Conservation (phyloP, 1,284 basidiomycete genomes). For the Heterobasidion irregulare region DNA sequence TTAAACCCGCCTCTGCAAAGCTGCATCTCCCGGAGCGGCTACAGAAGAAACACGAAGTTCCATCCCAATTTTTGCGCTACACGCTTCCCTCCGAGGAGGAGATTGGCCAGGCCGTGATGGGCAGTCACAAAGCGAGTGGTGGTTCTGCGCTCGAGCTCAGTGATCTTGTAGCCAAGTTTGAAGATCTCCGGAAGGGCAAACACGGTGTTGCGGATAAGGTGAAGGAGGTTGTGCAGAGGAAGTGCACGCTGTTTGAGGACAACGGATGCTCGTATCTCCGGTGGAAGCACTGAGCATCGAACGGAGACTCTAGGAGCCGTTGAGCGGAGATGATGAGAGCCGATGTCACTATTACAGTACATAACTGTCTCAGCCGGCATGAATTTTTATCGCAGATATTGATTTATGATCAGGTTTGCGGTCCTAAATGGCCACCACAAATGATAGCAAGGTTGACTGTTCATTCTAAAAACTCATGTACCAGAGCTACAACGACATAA, state of each 20-base stretch:
- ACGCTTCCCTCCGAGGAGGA: conserved; percentile 63
- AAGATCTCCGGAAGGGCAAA: conserved; percentile 42
- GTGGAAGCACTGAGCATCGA: conserved; percentile 36
- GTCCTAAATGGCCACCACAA: no score
- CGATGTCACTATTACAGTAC: no score
- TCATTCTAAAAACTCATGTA: no score
- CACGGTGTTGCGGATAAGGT: conserved; percentile 69
- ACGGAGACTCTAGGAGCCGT: not conserved
- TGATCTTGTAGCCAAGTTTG: conserved; percentile 53
- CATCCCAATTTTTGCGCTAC: conserved; percentile 40
- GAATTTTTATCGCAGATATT: no score
- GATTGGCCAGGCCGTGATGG: conserved; percentile 54
- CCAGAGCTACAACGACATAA: no score
- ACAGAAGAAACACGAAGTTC: conserved; percentile 14
- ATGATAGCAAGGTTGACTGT: no score
- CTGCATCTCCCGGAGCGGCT: conserved; percentile 36
- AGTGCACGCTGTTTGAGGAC: conserved; percentile 41
- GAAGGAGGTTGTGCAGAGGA: conserved; percentile 58
- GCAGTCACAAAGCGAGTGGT: conserved; percentile 46
- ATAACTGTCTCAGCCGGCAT: no score
- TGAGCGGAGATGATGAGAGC: no score
- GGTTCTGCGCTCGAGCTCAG: conserved; percentile 48
- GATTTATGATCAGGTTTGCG: no score
- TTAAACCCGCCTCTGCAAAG: conserved; percentile 41
- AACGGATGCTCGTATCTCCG: conserved; percentile 48